These are phyloP conservation scores for Umbelopsis vinacea DNA, from an alignment of 192 early-diverging fungal species.

Conservation along the genomic window DNA sequence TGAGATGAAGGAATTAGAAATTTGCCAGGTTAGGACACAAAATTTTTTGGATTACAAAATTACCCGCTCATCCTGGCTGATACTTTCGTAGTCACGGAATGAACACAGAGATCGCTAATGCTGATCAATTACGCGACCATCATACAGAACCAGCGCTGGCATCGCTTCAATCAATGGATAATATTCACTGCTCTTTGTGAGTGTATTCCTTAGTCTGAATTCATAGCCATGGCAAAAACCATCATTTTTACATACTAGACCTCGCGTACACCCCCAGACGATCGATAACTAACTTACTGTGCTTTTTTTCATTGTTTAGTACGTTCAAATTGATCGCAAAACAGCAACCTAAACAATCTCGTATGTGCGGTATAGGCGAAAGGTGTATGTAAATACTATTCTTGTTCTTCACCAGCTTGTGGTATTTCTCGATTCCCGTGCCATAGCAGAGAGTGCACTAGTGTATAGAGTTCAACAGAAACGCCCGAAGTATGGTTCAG, in stretches of 20 bases:
- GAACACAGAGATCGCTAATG: not conserved
- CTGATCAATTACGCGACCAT: not conserved
- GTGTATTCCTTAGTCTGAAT: not conserved
- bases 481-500: too few relatives aligned
- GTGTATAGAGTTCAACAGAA: too few relatives aligned
- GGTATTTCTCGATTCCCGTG: not conserved
- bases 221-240: not conserved
- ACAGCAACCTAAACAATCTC: constrained; percentile 89
- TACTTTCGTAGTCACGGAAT: not conserved
- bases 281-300: not conserved
- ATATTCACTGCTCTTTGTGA: not conserved
- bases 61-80: too few relatives aligned
- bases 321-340: constrained; percentile 65
- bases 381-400: constrained; percentile 63
- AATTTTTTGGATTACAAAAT: too few relatives aligned
- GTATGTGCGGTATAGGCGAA: constrained; percentile 94
- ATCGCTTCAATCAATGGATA: not conserved
- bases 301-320: constrained; percentile 9
- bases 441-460: not conserved
- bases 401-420: not conserved
- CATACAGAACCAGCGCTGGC: not conserved
- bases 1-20: too few relatives aligned
- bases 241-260: not conserved
- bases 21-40: too few relatives aligned
- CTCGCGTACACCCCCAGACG: not conserved